Base-by-base conservation (phyloP, 2,329 filamentous ascomycete species). In the Xylaria arbuscula region DNA sequence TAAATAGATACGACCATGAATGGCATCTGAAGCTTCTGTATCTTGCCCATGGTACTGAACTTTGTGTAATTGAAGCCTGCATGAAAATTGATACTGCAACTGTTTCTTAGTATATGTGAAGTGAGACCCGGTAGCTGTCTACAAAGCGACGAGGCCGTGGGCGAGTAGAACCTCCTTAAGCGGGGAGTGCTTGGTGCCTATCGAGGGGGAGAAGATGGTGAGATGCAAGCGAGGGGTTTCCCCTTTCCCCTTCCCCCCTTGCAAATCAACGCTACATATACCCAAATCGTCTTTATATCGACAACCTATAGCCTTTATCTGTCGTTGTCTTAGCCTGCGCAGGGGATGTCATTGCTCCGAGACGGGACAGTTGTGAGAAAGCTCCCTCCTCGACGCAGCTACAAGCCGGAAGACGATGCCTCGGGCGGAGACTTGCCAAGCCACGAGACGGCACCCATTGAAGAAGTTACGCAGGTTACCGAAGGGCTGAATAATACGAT, bases 281-380 rank as follows among this genome's bases (percentile, higher is more conserved):
- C 9, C 9, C 32, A 54, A n/a, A 36, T 19, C 19, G 17, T 36
- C n/a, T 28, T 42, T 15, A 42, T 4, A 4, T 42, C 17, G n/a
- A 9, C 32, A 11, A 56, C 11, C 36, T 19, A 56, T 4, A 38
- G 34, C 51, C 10, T 1, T 28, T 42, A 2, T 17, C 13, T 42
- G n/a, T 42, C 6, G 28, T 61, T 45, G 13, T 19, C 42, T 24
- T 34, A 9, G 42, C 13, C 17, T 50, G 28, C 13, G 19, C 40
- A 32, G 19, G 6, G 1, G 24, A 62, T 66, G 64, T 6, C 64
- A 36, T 36, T 62, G n/a, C 64, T 66, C 11, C 64, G 22, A 24
- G 58, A 62, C 32, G 64, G 64, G 11, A 56, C 64, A n/a, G 57
- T 66, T 17, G 0, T 66, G 10, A 66, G 57, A 40, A 54, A 17